A percentile compares a stretch with the other conserved stretches of the same genome.
Evolutionary conservation across 108 stramenopile species (phyloP).

Genomic region (Discostella pseudostelligera): DNA sequence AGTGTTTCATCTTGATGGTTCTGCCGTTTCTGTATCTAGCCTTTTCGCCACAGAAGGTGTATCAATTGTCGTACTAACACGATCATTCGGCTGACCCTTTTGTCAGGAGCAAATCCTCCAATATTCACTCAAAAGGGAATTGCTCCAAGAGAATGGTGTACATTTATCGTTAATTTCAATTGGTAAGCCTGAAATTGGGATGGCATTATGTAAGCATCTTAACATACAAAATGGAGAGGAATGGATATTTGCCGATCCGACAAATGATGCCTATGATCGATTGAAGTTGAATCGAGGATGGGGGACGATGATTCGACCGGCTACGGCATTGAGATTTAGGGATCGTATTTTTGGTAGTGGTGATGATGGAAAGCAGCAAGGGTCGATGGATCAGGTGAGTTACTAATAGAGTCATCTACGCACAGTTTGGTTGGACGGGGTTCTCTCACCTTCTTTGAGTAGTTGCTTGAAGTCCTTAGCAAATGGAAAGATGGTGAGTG

Average conservation of each 20-base stretch:
- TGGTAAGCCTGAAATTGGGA: conserved; percentile 63
- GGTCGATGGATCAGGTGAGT: conserved; percentile 21
- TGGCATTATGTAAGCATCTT: conserved; percentile 58
- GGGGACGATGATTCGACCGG: conserved; percentile 58
- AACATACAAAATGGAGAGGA: conserved; percentile 44
- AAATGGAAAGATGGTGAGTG: conserved; percentile 69
- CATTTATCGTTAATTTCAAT: conserved; percentile 61
- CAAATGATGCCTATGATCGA: conserved; percentile 57
- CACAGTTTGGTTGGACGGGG: no score
- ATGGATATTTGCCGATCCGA: conserved; percentile 68
- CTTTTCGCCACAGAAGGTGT: conserved; percentile 20
- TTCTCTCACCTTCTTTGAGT: conserved; percentile 10
- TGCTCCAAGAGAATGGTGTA: conserved; percentile 54
- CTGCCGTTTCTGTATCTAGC: conserved; percentile 29
- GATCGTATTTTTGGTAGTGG: conserved; percentile 45
- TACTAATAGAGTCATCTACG: no score
- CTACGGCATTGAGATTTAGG: conserved; percentile 63
- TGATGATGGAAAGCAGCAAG: conserved; percentile 21
- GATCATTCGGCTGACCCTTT: conserved; percentile 81
- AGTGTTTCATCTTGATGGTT: conserved; percentile 45
- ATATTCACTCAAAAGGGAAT: conserved; percentile 50
- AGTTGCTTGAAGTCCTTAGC: conserved; percentile 57
- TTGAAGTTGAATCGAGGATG: conserved; percentile 61
- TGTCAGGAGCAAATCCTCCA: conserved; percentile 84
- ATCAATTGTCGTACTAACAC: conserved; percentile 59